Conservation (phyloP, 768 basidiomycete genomes). For the Mycena pura region DNA sequence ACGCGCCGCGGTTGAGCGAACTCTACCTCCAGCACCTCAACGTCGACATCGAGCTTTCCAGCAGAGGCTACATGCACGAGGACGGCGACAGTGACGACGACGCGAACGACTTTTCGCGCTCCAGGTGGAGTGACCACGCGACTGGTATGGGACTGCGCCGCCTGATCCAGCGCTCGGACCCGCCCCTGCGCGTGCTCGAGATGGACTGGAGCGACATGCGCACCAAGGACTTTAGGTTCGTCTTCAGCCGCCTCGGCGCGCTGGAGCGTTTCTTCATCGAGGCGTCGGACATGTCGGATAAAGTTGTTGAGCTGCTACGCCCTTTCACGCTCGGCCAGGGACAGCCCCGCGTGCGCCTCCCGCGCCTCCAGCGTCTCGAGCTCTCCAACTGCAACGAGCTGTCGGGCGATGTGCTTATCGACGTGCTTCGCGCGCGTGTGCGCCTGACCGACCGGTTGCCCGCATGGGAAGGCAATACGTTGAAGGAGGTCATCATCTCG, state of each 20-base stretch:
- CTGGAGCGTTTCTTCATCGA: conserved; percentile 76
- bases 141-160: conserved; percentile 82
- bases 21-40: conserved; percentile 74
- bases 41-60: conserved; percentile 57
- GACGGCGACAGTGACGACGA: conserved; percentile 80
- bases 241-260: conserved; percentile 60
- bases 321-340: conserved; percentile 39
- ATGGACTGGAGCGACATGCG: conserved; percentile 88
- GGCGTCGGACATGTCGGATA: conserved; percentile 83
- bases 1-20: conserved; percentile 63
- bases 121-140: conserved; percentile 76
- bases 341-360: conserved; percentile 54
- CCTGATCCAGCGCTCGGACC: conserved; percentile 64
- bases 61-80: conserved; percentile 44
- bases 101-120: conserved; percentile 75
- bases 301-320: conserved; percentile 64
- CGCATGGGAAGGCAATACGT: conserved; percentile 31
- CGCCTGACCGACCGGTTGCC: conserved; percentile 42
- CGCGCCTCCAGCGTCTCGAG: conserved; percentile 57
- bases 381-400: conserved; percentile 70
- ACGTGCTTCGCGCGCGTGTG: conserved; percentile 56
- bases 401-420: conserved; percentile 63
- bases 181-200: conserved; percentile 68
- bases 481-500: conserved; percentile 44
- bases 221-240: conserved; percentile 78